Conservation (phyloP, 306 rosid species). For the Begonia masoniana region DNA sequence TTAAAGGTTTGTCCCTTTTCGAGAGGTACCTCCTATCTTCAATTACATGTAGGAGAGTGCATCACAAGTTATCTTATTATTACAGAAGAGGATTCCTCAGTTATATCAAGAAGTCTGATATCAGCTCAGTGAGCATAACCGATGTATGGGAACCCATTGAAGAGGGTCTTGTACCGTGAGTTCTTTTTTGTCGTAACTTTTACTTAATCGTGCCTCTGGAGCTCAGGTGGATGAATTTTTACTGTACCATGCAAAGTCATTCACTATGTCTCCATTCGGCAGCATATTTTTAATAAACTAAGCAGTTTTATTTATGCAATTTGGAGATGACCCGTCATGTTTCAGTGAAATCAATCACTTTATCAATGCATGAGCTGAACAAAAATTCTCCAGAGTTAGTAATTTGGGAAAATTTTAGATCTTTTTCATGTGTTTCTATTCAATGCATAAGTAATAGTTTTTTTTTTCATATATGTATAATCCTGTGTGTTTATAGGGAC, state of each 20-base stretch:
- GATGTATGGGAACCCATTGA: slow-evolving; percentile 98
- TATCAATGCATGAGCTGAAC: slow-evolving; percentile 64
- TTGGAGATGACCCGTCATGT: slow-evolving; percentile 99
- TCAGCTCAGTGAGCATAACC: slow-evolving; percentile 91
- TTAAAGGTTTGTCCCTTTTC: slow-evolving; percentile 45
- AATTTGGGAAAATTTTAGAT: neutral
- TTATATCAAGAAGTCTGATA: slow-evolving; percentile 74
- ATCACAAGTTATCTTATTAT: neutral
- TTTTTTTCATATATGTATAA: neutral
- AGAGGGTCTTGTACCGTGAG: slow-evolving; percentile 98
- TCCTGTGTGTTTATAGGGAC: slow-evolving; percentile 1
- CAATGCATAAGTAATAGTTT: too few relatives aligned
- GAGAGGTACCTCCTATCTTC: neutral
- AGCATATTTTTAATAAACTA: too few relatives aligned
- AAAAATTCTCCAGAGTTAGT: slow-evolving; percentile 74
- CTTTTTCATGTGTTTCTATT: neutral
- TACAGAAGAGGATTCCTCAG: slow-evolving; percentile 62
- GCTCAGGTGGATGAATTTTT: too few relatives aligned
- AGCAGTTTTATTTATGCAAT: slow-evolving; percentile 28
- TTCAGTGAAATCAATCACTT: slow-evolving; percentile 81
- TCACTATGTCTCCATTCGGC: too few relatives aligned
- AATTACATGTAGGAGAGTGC: neutral
- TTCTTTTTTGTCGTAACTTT: slow-evolving; percentile 1
- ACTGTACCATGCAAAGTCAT: too few relatives aligned
- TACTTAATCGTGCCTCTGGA: too few relatives aligned